Evolutionary conservation across 768 basidiomycete species (phyloP).

Genomic region (Lentinula detonsa): DNA sequence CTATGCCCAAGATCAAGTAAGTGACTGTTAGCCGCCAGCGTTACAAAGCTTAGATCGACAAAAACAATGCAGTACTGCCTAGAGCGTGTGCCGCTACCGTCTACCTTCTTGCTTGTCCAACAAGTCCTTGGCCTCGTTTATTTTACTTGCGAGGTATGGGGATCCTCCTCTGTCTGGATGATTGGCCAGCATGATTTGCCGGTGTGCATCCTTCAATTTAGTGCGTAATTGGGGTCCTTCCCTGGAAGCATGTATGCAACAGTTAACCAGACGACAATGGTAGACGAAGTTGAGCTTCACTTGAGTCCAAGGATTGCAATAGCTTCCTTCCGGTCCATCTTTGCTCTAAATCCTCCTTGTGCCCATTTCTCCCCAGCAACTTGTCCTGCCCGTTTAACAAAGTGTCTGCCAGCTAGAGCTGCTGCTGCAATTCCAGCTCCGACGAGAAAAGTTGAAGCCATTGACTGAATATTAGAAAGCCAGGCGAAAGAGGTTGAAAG

Average conservation of each 20-base stretch:
- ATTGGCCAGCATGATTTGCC: conserved; percentile 96
- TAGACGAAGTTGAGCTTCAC: conserved; percentile 41
- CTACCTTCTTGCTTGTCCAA: conserved; percentile 74
- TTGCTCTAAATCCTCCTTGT: conserved; percentile 90
- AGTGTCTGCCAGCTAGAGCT: conserved; percentile 66
- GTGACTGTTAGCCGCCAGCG: no score
- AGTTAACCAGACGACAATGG: not conserved
- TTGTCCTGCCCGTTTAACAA: conserved; percentile 58
- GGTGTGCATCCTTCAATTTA: conserved; percentile 90
- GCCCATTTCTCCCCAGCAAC: conserved; percentile 77
- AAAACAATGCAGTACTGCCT: not conserved
- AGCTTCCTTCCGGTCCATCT: conserved; percentile 96
- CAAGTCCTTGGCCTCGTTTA: conserved; percentile 96
- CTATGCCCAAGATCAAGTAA: no score
- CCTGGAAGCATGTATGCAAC: conserved; percentile 33
- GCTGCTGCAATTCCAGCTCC: conserved; percentile 76
- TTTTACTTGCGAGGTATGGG: conserved; percentile 98
- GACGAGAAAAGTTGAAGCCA: conserved; percentile 76
- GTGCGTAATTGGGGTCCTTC: conserved; percentile 74
- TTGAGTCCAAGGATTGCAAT: conserved; percentile 87
- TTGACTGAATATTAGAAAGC: conserved; percentile 19
- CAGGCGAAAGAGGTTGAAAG: not conserved
- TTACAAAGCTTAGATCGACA: not conserved
- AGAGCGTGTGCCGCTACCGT: conserved; percentile 8
- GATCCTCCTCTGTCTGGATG: conserved; percentile 98